Evolutionary conservation across 1,139 yeast genomes (phyloP).

Genomic region (Saccharomycopsis hybrid): DNA sequence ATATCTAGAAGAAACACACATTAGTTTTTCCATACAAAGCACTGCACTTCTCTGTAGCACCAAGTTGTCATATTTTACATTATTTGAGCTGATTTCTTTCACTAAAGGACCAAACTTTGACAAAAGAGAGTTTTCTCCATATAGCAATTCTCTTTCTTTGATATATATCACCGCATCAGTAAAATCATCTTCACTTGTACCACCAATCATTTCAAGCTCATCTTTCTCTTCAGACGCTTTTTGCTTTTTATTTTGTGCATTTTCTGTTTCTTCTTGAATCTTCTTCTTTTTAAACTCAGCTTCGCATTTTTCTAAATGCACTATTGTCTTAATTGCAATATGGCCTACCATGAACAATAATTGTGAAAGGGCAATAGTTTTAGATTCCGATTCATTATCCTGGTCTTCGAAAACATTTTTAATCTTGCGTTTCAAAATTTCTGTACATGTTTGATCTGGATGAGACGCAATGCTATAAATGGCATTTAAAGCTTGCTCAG

Average conservation of each 20-base stretch:
- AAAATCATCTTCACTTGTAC: conserved; percentile 93
- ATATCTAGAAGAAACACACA: conserved; percentile 86
- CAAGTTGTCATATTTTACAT: conserved; percentile 48
- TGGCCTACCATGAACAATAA: conserved; percentile 86
- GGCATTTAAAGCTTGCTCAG: conserved; percentile 86
- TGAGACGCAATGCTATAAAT: conserved; percentile 60
- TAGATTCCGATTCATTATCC: conserved; percentile 15
- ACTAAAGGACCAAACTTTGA: conserved; percentile 77
- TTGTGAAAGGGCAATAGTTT: conserved; percentile 59
- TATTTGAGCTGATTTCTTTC: conserved; percentile 65
- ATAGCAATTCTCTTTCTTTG: conserved; percentile 77
- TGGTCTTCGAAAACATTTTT: conserved; percentile 37
- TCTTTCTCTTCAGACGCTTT: conserved; percentile 40
- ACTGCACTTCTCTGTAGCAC: conserved; percentile 67
- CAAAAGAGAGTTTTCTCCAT: conserved; percentile 67
- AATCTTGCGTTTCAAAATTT: conserved; percentile 53
- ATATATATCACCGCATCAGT: conserved; percentile 79
- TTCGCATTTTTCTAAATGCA: conserved; percentile 79
- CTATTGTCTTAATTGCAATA: conserved; percentile 76
- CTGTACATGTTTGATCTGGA: conserved; percentile 66
- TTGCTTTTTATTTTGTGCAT: conserved; percentile 32
- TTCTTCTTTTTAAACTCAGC: conserved; percentile 78
- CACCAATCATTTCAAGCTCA: conserved; percentile 90
- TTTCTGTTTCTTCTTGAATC: conserved; percentile 52
- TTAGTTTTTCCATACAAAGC: conserved; percentile 77